Evolutionary conservation across 371 early-diverging fungal genomes (phyloP), one percentile per base, ranked within the genome.

Genomic region (Umbelopsis sp.): DNA sequence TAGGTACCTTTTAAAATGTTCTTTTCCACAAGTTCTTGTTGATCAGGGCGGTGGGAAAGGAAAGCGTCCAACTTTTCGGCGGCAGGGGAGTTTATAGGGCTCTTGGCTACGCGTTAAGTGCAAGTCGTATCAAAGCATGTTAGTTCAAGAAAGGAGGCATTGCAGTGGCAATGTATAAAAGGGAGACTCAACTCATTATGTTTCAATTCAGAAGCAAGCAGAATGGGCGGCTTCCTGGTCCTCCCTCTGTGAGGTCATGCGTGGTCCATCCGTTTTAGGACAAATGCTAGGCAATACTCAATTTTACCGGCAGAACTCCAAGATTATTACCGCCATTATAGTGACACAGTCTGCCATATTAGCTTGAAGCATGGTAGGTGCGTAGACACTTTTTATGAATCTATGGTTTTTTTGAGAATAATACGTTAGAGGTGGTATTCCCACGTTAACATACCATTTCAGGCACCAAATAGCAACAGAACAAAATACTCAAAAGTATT

Each of bases 21-120:
- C 74, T 84, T 85, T 65, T 90, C 87, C 7, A 92, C 83, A n/a
- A 93, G 80, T n/a, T 89, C 90, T 66, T 87, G 87, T 14, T 85
- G 78, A 12, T 84, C 86, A 63, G 88, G 87, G 25, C 92, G 80
- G 24, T 84, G 80, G 32, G 87, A 74, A 32, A 93, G 73, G 64
- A 85, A 80, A 67, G 81, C 80, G 41, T 88, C 86, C 24, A 91
- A 68, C 57, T 68, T 67, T 70, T 67, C 44, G 63, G 67, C 65
- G 46, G 70, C 66, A 38, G 64, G 57, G 35, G 57, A 57, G 18
- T 37, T 57, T 14, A n/a, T 1, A 35, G 57, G 57, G 35, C 57
- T 57, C 35, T 57, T 57, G 12, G 57, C 57, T 57, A n/a, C 20
- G 57, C 29, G 57, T 8, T 22, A 18, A 7, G 25, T 57, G 37